phyloP scores from a whole-genome alignment of 148 eudicot species.

The Fagopyrum homotropicum region DNA sequence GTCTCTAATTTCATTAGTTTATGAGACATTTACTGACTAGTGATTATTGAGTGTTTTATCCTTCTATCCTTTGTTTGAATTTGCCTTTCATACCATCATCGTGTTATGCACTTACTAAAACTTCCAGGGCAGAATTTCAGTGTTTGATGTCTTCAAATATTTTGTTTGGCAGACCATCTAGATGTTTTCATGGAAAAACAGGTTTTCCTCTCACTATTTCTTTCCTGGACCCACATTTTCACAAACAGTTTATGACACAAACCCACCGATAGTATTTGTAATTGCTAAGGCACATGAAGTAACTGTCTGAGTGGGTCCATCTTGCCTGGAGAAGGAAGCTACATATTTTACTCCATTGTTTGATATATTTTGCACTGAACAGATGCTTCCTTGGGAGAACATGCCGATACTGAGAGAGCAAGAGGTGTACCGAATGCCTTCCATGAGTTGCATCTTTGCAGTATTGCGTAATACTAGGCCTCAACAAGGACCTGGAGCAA shows the following conservation, averaged over 20 bases:
- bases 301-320: background rate
- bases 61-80: background rate
- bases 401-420: constrained; percentile 70
- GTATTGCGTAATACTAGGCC: constrained; percentile 41
- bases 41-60: background rate
- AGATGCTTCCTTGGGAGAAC: constrained; percentile 99
- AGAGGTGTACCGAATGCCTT: constrained; percentile 96
- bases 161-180: background rate
- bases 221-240: too few species aligned
- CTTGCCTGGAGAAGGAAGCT: background rate
- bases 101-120: background rate
- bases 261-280: too few species aligned
- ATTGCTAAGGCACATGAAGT: background rate
- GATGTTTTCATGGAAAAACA: background rate
- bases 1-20: constrained; percentile 18
- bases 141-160: background rate
- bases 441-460: constrained; percentile 60
- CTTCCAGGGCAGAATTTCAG: background rate
- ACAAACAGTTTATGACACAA: too few species aligned
- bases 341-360: background rate
- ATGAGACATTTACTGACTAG: background rate
- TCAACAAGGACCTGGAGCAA: constrained; percentile 26
- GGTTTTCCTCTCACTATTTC: too few species aligned
- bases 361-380: constrained; percentile 15
- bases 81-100: background rate